Conservation (phyloP, 371 early-diverging fungal genomes). For the Nematocida minor region DNA sequence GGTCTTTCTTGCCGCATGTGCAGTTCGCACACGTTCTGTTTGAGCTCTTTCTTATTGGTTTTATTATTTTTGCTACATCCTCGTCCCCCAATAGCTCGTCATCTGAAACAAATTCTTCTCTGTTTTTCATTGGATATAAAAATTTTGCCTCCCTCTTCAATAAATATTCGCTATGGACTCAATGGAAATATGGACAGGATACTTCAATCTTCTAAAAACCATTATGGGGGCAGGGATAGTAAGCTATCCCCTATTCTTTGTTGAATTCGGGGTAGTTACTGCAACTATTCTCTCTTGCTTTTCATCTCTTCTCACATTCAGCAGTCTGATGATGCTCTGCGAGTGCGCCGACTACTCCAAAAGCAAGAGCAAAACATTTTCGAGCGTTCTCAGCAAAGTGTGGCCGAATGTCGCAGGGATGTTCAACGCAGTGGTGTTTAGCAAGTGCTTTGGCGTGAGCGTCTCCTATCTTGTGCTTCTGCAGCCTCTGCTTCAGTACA, state of each 20-base stretch:
- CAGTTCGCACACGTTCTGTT: conserved; percentile 61
- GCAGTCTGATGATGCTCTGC: conserved; percentile 45
- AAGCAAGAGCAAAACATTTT: conserved; percentile 17
- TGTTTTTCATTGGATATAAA: conserved; percentile 13
- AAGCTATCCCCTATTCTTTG: conserved; percentile 43
- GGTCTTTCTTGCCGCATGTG: conserved; percentile 56
- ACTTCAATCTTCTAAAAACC: conserved; percentile 53
- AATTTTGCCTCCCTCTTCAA: not conserved
- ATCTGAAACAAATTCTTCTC: conserved; percentile 40
- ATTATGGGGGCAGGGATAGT: conserved; percentile 50
- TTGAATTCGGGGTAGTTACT: conserved; percentile 44
- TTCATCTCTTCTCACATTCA: conserved; percentile 22
- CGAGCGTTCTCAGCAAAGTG: conserved; percentile 1
- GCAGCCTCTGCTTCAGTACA: conserved; percentile 76
- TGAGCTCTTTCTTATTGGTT: not conserved
- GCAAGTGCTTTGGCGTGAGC: conserved; percentile 98
- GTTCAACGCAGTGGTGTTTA: conserved; percentile 71
- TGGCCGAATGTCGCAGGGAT: not conserved
- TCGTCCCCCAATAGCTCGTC: conserved; percentile 24
- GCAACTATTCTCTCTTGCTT: conserved; percentile 19
- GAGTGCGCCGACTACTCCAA: conserved; percentile 20
- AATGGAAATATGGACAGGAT: conserved; percentile 23
- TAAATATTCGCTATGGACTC: not conserved
- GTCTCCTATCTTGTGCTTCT: conserved; percentile 91
- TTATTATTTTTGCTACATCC: not conserved